Percentiles rank a stretch among this genome's conserved stretches.
Conservation (phyloP, 495 filamentous ascomycete species). For the Oidiodendron maius region DNA sequence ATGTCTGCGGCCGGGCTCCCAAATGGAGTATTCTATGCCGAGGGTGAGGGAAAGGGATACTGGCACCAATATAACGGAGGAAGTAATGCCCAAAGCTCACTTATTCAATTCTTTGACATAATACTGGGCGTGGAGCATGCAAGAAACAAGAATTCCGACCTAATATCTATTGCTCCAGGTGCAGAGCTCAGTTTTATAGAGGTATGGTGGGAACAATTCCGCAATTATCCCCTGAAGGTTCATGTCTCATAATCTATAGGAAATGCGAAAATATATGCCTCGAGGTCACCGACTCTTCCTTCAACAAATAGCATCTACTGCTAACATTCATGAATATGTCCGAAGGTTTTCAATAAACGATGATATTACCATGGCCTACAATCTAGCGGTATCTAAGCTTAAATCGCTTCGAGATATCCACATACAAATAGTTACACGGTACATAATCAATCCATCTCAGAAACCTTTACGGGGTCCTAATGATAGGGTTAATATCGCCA, state of each 20-base stretch:
- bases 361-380: constrained; percentile 17
- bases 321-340: constrained; percentile 18
- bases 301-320: constrained; percentile 15
- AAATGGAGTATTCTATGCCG: constrained; percentile 79
- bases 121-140: constrained; percentile 28
- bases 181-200: constrained; percentile 11
- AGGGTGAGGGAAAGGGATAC: constrained; percentile 53
- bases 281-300: constrained; percentile 24
- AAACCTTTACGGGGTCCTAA: background rate
- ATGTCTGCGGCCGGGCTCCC: constrained; percentile 91
- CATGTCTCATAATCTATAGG: constrained; percentile 7
- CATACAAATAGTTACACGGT: constrained; percentile 25
- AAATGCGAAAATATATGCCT: constrained; percentile 29
- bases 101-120: constrained; percentile 96
- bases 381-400: constrained; percentile 16
- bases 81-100: constrained; percentile 89
- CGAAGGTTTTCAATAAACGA: background rate
- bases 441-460: constrained; percentile 23
- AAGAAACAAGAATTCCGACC: background rate
- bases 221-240: background rate
- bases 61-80: constrained; percentile 83
- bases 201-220: background rate
- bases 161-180: background rate
- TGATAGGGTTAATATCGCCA: constrained; percentile 13
- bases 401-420: constrained; percentile 24